Evolutionary conservation across 2,329 filamentous ascomycete species (phyloP), one percentile per base, ranked within the genome.

Genomic region (Bipolaris sorokiniana): DNA sequence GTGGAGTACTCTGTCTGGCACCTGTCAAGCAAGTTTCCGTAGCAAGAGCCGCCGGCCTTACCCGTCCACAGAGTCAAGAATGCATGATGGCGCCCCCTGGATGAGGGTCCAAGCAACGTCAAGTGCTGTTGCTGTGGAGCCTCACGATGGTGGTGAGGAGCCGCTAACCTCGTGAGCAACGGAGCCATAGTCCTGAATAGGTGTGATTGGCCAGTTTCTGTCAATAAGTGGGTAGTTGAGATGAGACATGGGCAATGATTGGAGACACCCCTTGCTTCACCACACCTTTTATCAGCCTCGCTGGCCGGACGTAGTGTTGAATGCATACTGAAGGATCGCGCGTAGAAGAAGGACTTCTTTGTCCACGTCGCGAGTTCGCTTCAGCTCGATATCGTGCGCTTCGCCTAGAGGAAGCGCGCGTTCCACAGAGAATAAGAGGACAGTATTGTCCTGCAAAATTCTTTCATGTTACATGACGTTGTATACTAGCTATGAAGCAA

Each of bases 211-310:
- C 62, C 52, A 57, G 50, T 23, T 9, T 4, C 26, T 33, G 59
- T 62, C 62, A 60, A 67, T 59, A 18, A 46, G 18, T 47, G 52
- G 54, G 59, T 37, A 48, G 18, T 42, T 18, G 37, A 20, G n/a
- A 50, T 65, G 65, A 70, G 63, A 72, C 67, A 48, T 38, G 51
- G 50, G 62, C 67, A 67, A 68, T 58, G 55, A 56, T 69, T 63
- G 58, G 70, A 73, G 67, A 73, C 70, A 59, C 55, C 57, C 48
- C 61, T 61, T 71, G 68, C 69, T 48, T 71, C 70, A 72, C 36
- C 48, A 48, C 50, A 42, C 53, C 62, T 53, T 42, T 56, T 37
- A 51, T 46, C 54, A 54, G 48, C 44, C 37, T 54, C 48, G 57
- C 56, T 58, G 44, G 40, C 57, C 56, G 57, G 48, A 40, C 22